phyloP scores from a whole-genome alignment of 768 basidiomycete genomes.

The Mycena capillaripes region DNA sequence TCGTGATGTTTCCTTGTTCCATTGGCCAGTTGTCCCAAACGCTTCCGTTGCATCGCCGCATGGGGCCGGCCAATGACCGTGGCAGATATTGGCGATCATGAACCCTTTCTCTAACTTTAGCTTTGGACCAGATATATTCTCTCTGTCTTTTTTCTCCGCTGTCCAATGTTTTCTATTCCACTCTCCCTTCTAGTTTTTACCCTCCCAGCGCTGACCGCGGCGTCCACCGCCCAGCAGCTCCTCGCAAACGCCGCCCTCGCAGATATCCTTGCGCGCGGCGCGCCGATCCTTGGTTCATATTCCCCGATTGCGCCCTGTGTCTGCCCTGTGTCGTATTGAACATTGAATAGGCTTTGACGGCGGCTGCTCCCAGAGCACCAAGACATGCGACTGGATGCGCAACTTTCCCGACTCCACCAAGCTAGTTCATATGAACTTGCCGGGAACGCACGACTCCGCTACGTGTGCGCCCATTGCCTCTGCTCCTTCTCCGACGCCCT shows the following conservation, averaged over 20 bases:
- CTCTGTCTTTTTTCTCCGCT: not conserved
- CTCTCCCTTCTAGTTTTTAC: slow-evolving; percentile 6
- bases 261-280: slow-evolving; percentile 38
- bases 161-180: slow-evolving; percentile 5
- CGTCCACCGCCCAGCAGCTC: slow-evolving; percentile 19
- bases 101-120: not conserved
- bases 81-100: too few relatives aligned
- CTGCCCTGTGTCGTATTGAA: not conserved
- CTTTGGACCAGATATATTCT: too few relatives aligned
- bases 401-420: slow-evolving; percentile 40
- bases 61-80: not conserved
- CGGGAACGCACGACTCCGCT: slow-evolving; percentile 47
- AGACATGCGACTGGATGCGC: slow-evolving; percentile 45
- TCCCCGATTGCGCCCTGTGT: not conserved
- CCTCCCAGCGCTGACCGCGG: not conserved
- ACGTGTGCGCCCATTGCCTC: slow-evolving; percentile 32
- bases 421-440: slow-evolving; percentile 44
- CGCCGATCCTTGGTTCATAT: slow-evolving; percentile 39
- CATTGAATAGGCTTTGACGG: slow-evolving; percentile 34
- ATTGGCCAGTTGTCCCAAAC: not conserved
- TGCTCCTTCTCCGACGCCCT: not conserved
- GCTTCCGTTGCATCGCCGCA: too few relatives aligned
- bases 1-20: not conserved
- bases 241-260: slow-evolving; percentile 36
- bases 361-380: slow-evolving; percentile 32